Conservation (phyloP, 108 stramenopile species). For the Parietichytrium sp. region DNA sequence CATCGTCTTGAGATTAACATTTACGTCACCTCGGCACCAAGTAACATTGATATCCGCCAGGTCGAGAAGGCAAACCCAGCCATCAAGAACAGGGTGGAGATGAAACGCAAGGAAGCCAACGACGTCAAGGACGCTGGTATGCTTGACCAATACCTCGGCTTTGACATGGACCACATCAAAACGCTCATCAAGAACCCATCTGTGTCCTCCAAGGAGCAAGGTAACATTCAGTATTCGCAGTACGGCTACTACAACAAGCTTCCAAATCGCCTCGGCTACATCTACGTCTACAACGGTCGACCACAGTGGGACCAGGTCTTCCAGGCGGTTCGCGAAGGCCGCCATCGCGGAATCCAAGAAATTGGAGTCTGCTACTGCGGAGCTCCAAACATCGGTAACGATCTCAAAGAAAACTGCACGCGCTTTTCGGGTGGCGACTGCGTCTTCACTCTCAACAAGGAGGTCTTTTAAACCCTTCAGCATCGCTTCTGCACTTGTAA, state of each 20-base stretch:
- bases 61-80: not conserved
- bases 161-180: conserved; percentile 43
- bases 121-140: not conserved
- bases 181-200: conserved; percentile 45
- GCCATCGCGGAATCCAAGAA: not conserved
- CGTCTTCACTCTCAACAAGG: conserved; percentile 43
- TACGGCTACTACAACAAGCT: not conserved
- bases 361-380: conserved; percentile 59
- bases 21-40: conserved; percentile 41
- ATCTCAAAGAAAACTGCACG: conserved; percentile 13
- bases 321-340: not conserved
- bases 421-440: not conserved
- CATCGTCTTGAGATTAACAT: conserved; percentile 45
- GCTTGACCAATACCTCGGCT: conserved; percentile 24
- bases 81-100: not conserved
- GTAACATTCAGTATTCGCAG: not conserved
- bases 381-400: conserved; percentile 45
- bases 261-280: conserved; percentile 49
- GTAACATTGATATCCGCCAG: not conserved
- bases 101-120: not conserved
- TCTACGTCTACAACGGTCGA: conserved; percentile 59
- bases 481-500: too few species aligned
- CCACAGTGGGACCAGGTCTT: conserved; percentile 56
- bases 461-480: conserved; percentile 48
- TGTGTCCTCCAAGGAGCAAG: not conserved